Percentiles rank a stretch among this genome's conserved stretches.
Evolutionary conservation across 1,284 basidiomycete genomes (phyloP).

Genomic region (Ceratobasidium theobromae): DNA sequence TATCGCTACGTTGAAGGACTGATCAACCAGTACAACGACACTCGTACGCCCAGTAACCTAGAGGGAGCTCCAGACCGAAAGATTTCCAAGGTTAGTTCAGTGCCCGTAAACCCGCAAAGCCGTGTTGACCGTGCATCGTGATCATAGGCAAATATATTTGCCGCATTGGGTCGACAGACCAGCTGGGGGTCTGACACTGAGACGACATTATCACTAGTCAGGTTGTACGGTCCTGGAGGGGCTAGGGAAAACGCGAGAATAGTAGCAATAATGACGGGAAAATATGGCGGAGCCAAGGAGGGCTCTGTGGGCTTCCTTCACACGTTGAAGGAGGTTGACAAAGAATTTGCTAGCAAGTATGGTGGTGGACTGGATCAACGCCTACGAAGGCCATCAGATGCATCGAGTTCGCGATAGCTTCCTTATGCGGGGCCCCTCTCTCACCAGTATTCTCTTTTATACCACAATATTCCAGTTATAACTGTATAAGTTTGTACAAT

Average conservation of each 20-base stretch:
- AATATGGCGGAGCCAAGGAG: conserved; percentile 45
- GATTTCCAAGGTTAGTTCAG: conserved; percentile 44
- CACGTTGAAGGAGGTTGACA: conserved; percentile 52
- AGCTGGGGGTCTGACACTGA: conserved; percentile 52
- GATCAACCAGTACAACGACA: conserved; percentile 49
- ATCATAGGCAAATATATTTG: conserved; percentile 48
- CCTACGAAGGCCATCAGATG: conserved; percentile 2
- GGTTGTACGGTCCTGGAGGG: conserved; percentile 59
- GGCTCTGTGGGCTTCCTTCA: conserved; percentile 47
- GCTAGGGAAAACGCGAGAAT: conserved; percentile 54
- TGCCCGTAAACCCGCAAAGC: neutral
- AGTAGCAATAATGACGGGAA: conserved; percentile 51
- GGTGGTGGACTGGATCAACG: conserved; percentile 13
- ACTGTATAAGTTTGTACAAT: neutral
- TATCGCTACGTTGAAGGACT: conserved; percentile 52
- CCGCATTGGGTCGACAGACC: conserved; percentile 52
- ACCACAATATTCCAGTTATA: neutral
- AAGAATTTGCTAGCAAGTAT: conserved; percentile 35
- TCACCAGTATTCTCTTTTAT: neutral
- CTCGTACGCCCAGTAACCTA: conserved; percentile 42
- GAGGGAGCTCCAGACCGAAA: conserved; percentile 35
- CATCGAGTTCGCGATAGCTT: neutral
- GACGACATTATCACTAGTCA: conserved; percentile 54
- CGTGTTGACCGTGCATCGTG: neutral
- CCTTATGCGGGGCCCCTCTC: neutral